Base-by-base conservation (phyloP, 1,139 yeast species). In the Sugiyamaella grinbergsii region DNA sequence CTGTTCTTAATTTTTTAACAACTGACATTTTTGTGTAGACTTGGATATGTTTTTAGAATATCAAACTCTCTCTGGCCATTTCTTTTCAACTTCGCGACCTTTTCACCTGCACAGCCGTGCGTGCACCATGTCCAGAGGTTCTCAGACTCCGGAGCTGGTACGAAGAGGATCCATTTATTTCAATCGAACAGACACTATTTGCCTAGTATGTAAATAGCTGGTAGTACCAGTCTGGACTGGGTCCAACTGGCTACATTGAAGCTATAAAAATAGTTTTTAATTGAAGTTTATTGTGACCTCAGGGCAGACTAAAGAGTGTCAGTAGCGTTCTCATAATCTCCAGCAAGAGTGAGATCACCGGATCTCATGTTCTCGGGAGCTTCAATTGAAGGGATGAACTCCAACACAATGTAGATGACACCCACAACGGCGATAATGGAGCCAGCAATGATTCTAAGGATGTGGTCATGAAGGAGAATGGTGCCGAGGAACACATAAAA, bases 401-500 rank as follows among this genome's bases (percentile, higher is more conserved):
- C 94, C 60, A 87, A 74, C 1, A 72, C 78, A 40, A 78, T 66
- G 67, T 75, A 88, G 2, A 68, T 78, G 34, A 81, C 65, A 23
- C 95, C 96, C 34, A 81, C 68, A 0, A 79, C 42, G 42, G 79
- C 78, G 18, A 87, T 73, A 20, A 85, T 48, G 11, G 83, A 59
- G 1, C 82, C 83, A 15, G 82, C 74, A 50, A 85, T 69, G 48
- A 77, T 66, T 56, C 85, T 73, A 60, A 84, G 72, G 19, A 77
- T 67, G 52, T 83, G 78, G 23, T 80, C 83, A 38, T 82, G 83
- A 45, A 81, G 75, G 58, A 85, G 75, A 58, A 84, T 72, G 24
- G 82, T 75, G 18, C 88, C 88, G 52, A 88, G 72, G 50, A 86
- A 72, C 13, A 85, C 73, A 68, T 87, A 86, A 62, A 85, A 80